A percentile compares a stretch with the other conserved stretches of the same genome.
phyloP scores from a whole-genome alignment of 1,284 basidiomycete species.

The Ustilago sp. region DNA sequence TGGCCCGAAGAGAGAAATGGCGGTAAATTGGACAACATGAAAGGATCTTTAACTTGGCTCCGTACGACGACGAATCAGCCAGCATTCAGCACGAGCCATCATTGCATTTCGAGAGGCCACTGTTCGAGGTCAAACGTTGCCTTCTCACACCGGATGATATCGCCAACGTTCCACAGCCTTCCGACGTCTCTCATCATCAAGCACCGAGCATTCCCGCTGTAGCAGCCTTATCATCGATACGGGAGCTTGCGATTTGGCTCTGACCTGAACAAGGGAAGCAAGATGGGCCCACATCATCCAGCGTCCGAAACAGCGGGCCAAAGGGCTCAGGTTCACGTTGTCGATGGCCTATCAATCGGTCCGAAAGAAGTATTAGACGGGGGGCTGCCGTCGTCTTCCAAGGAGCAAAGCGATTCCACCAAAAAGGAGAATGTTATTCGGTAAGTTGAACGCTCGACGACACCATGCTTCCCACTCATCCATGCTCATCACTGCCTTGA shows the following conservation, averaged over 20 bases:
- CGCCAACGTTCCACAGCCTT: too few relatives aligned
- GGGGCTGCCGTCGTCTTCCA: not conserved
- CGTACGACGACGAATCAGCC: not conserved
- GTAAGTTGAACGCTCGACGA: slow-evolving; percentile 2
- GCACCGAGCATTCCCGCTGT: too few relatives aligned
- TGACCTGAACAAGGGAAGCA: slow-evolving; percentile 2
- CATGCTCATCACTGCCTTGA: not conserved
- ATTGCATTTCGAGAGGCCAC: not conserved
- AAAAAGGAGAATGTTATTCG: slow-evolving; percentile 42
- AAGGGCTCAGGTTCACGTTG: slow-evolving; percentile 33
- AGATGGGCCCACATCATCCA: slow-evolving; percentile 38
- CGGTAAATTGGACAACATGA: slow-evolving; percentile 1
- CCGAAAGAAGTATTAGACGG: not conserved
- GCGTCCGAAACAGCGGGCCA: slow-evolving; percentile 45
- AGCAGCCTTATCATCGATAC: too few relatives aligned
- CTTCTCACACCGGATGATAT: too few relatives aligned
- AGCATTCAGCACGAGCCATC: slow-evolving; percentile 24
- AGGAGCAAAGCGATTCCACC: slow-evolving; percentile 16
- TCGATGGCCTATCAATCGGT: slow-evolving; percentile 17
- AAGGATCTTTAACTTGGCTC: not conserved
- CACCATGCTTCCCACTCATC: not conserved
- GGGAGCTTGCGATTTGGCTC: not conserved
- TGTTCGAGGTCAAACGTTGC: too few relatives aligned
- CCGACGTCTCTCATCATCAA: too few relatives aligned
- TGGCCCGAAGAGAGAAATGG: not conserved